Evolutionary conservation across 371 early-diverging fungal genomes (phyloP), one percentile per base, ranked within the genome.

Genomic region (Rhizomucor pusillus): DNA sequence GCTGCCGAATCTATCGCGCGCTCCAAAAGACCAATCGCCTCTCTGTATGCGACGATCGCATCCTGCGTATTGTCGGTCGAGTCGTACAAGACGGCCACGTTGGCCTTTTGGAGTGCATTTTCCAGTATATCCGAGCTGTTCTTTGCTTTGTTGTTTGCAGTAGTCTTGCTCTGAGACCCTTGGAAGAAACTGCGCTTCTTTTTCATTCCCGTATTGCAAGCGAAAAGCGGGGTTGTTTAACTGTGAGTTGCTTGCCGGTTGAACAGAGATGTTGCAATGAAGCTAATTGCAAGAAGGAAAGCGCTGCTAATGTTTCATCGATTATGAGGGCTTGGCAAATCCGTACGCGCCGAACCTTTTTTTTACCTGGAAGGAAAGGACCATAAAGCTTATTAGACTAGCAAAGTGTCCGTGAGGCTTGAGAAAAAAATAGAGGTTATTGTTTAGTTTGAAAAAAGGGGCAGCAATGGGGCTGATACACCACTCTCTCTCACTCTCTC

Each of bases 41-140:
- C 68, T 6, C 50, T 50, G 34, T 67, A 67, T 7, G 61, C 49
- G 13, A 39, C 44, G 24, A 63, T 24, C 3, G 68, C 68, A n/a
- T 45, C 50, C 18, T 40, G n/a, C 5, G 46, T 20, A 29, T 52
- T 43, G 24, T 50, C 56, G 5, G 58, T 55, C 37, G 49, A 57
- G 37, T 67, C 68, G 25, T 49, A 54, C 34, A 57, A 45, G 14
- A 67, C 68, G 4, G 68, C 68, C 5, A 54, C 22, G 41, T 63
- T 63, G 14, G 68, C 68, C 45, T 63, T 62, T 33, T 62, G 48
- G 20, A 67, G 55, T 13, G 68, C 68, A 44, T 39, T 47, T 43
- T 63, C 63, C 5, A 58, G 52, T 43, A 36, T 43, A n/a, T 36
- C n/a, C 12, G 23, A 25, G 12, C 36, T 39, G 23, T 35, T 29